Evolutionary conservation across 2,329 filamentous ascomycete genomes (phyloP).

Genomic region (Aspergillus costaricaensis): DNA sequence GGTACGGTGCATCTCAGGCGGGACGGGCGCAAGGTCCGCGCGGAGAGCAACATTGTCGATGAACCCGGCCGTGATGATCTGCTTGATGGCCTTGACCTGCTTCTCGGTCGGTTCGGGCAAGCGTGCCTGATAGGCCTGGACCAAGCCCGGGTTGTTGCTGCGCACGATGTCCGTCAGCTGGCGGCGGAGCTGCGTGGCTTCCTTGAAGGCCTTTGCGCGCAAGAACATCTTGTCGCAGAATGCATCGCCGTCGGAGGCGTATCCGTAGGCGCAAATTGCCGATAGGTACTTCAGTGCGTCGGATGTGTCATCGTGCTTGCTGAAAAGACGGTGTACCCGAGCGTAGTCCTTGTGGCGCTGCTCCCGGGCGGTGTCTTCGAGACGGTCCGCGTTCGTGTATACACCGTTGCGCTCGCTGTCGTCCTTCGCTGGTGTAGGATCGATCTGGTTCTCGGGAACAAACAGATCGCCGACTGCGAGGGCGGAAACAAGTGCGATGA

Average conservation of each 20-base stretch:
- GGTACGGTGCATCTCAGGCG: constrained; percentile 66
- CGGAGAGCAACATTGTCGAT: constrained; percentile 93
- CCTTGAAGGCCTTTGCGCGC: constrained; percentile 80
- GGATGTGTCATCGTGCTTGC: constrained; percentile 75
- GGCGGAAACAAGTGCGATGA: constrained; percentile 83
- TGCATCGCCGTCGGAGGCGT: constrained; percentile 63
- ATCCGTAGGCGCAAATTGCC: constrained; percentile 82
- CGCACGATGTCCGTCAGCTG: constrained; percentile 83
- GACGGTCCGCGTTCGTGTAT: constrained; percentile 65
- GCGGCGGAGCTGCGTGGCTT: constrained; percentile 77
- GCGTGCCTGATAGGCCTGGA: constrained; percentile 46
- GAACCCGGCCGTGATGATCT: constrained; percentile 89
- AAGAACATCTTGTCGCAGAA: constrained; percentile 87
- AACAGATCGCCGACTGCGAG: constrained; percentile 88
- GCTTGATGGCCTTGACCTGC: constrained; percentile 78
- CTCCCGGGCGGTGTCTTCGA: constrained; percentile 70
- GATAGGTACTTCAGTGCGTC: constrained; percentile 91
- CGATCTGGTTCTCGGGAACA: constrained; percentile 75
- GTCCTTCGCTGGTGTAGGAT: constrained; percentile 58
- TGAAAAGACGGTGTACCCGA: constrained; percentile 74
- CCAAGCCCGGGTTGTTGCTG: constrained; percentile 63
- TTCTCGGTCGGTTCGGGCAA: constrained; percentile 65
- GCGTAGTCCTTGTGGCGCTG: constrained; percentile 66
- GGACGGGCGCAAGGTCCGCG: constrained; percentile 77
- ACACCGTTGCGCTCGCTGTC: constrained; percentile 44